Conservation (phyloP, 192 early-diverging fungal genomes). For the Jimgerdemannia flammicorona region DNA sequence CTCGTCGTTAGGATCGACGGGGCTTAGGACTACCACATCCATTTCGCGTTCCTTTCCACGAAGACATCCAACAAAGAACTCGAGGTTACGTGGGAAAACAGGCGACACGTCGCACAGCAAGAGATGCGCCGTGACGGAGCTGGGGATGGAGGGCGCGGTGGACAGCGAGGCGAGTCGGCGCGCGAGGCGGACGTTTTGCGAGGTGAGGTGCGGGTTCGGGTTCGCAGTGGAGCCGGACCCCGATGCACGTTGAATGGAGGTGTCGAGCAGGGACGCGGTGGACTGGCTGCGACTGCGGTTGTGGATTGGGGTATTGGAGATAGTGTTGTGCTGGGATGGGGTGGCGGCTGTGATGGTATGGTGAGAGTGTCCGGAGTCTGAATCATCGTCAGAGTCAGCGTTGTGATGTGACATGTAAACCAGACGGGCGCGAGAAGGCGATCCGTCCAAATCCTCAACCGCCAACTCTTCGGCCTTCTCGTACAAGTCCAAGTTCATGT, state of each 20-base stretch:
- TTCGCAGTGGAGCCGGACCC: no score
- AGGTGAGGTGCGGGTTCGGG: not conserved
- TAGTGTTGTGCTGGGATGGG: constrained; percentile 3
- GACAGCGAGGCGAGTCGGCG: constrained; percentile 7
- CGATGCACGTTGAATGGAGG: not conserved
- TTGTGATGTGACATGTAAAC: not conserved
- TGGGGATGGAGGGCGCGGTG: constrained; percentile 11
- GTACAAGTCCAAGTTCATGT: no score
- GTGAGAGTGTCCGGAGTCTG: not conserved
- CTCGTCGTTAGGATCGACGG: constrained; percentile 35
- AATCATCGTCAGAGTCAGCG: not conserved
- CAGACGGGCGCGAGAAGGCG: not conserved
- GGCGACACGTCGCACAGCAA: constrained; percentile 55
- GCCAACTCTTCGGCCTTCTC: not conserved
- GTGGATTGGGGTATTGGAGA: not conserved
- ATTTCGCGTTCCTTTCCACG: constrained; percentile 49
- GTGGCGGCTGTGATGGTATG: no score
- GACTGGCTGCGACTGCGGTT: constrained; percentile 6
- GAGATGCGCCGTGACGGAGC: constrained; percentile 50
- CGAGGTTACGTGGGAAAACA: constrained; percentile 61
- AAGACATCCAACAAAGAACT: constrained; percentile 62
- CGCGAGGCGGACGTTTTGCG: constrained; percentile 3
- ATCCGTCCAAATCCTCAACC: not conserved
- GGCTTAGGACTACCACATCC: constrained; percentile 58
- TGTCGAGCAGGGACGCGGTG: not conserved